Conservation (phyloP, 805 yeast genomes). For the Priceomyces medius region DNA sequence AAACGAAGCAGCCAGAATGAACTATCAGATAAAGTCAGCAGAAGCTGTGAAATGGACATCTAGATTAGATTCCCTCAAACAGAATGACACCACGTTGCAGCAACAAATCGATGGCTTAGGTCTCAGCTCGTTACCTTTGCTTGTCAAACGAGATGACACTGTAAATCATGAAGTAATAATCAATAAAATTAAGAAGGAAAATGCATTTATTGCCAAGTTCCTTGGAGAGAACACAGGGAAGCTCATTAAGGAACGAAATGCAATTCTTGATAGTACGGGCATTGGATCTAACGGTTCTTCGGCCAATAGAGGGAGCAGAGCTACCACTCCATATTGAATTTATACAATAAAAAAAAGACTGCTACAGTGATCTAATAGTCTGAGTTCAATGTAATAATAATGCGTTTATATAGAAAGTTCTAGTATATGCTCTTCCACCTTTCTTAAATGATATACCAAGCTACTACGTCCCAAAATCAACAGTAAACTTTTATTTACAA, state of each 20-base stretch:
- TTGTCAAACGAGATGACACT: constrained; percentile 34
- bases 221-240: constrained; percentile 33
- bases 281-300: constrained; percentile 32
- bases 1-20: constrained; percentile 25
- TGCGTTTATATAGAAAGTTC: too few relatives aligned
- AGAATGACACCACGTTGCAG: constrained; percentile 16
- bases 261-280: constrained; percentile 26
- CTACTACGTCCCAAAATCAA: too few relatives aligned
- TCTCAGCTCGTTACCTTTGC: constrained; percentile 31
- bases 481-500: too few relatives aligned
- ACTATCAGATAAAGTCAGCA: constrained; percentile 34
- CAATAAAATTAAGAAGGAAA: constrained; percentile 25
- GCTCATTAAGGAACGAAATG: constrained; percentile 33
- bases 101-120: constrained; percentile 34
- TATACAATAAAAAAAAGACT: too few relatives aligned
- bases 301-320: constrained; percentile 38
- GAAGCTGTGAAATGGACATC: constrained; percentile 31
- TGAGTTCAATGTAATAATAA: too few relatives aligned
- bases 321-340: constrained; percentile 33
- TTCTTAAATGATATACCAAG: too few relatives aligned
- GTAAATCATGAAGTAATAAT: constrained; percentile 26
- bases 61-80: constrained; percentile 19
- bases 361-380: too few relatives aligned
- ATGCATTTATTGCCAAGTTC: constrained; percentile 26
- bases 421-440: too few relatives aligned